Evolutionary conservation across 163 green algal genomes (phyloP), one percentile per base, ranked within the genome.

Genomic region (Coccomyxa subellipsoidea): DNA sequence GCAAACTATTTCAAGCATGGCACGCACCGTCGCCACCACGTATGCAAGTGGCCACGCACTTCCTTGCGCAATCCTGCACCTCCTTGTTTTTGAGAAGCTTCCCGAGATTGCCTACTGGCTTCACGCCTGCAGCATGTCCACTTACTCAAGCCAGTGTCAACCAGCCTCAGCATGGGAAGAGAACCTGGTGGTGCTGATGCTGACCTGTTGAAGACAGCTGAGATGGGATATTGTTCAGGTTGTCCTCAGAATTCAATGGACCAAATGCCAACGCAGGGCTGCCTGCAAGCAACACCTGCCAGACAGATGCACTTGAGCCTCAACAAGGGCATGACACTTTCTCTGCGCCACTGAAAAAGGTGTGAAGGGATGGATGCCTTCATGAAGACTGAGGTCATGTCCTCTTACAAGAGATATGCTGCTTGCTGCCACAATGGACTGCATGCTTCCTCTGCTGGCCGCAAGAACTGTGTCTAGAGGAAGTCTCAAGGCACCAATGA

Each of bases 21-120:
- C n/a, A 47, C n/a, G 15, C 40, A 81, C 32, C 72, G 32, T 5
- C 34, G 23, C 81, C 76, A 34, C 83, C 69, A 6, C 83, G 47
- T 69, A 87, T 80, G 84, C 84, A 87, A 7, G 84, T 78, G 0
- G 80, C 47, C 31, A 87, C 38, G 79, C 84, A 87, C 38, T 87
- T 87, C 21, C 79, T 72, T 5, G 80, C 77, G 75, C 84, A 87
- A 4, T 53, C 75, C 12, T 78, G 40, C 34, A 83, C 70, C 31
- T 79, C 35, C 54, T 80, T 39, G 37, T 66, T 75, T 5, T 37
- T 36, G 29, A 84, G 31, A 31, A 80, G 80, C 70, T 76, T 72
- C 71, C 80, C 79, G 27, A 83, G 37, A 36, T 34, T 37, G 18
- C 36, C 34, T 21, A 8, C n/a, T 36, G 34, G 10, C 72, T 78